These are phyloP conservation scores for Nothophytophthora sp. DNA, from an alignment of 352 stramenopile species.

Conservation along the genomic window DNA sequence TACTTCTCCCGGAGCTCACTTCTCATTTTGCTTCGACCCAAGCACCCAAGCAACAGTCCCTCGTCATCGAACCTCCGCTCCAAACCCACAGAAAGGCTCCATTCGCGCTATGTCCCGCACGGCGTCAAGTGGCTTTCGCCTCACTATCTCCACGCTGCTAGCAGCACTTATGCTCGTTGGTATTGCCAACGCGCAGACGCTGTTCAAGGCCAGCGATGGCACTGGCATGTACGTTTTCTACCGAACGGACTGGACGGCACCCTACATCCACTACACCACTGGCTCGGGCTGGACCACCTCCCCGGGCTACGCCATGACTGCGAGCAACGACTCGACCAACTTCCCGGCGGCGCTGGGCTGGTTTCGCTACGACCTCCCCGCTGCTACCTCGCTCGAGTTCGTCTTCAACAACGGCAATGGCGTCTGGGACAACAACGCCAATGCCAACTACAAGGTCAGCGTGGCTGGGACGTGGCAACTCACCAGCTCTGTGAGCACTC, in stretches of 20 bases:
- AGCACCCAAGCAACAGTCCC: not conserved
- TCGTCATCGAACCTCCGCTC: not conserved
- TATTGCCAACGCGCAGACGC: slow-evolving; percentile 27
- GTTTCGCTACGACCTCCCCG: slow-evolving; percentile 25
- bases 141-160: slow-evolving; percentile 3
- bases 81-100: no score
- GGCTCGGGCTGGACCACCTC: slow-evolving; percentile 37
- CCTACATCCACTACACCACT: slow-evolving; percentile 53
- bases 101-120: slow-evolving; percentile 3
- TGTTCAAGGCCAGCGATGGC: slow-evolving; percentile 35
- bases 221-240: slow-evolving; percentile 50
- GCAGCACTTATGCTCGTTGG: slow-evolving; percentile 9
- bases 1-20: slow-evolving; percentile 8
- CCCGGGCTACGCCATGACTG: slow-evolving; percentile 26
- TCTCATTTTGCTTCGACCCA: slow-evolving; percentile 19
- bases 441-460: slow-evolving; percentile 27
- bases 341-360: slow-evolving; percentile 23
- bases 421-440: slow-evolving; percentile 28
- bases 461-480: slow-evolving; percentile 25
- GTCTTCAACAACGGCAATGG: slow-evolving; percentile 28
- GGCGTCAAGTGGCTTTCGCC: slow-evolving; percentile 2
- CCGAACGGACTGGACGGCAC: slow-evolving; percentile 40
- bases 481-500: slow-evolving; percentile 18
- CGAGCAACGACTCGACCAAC: slow-evolving; percentile 20
- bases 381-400: slow-evolving; percentile 21